These are phyloP conservation scores for Amylostereum areolatum DNA, from an alignment of 1,284 basidiomycete genomes.

Conservation along the genomic window DNA sequence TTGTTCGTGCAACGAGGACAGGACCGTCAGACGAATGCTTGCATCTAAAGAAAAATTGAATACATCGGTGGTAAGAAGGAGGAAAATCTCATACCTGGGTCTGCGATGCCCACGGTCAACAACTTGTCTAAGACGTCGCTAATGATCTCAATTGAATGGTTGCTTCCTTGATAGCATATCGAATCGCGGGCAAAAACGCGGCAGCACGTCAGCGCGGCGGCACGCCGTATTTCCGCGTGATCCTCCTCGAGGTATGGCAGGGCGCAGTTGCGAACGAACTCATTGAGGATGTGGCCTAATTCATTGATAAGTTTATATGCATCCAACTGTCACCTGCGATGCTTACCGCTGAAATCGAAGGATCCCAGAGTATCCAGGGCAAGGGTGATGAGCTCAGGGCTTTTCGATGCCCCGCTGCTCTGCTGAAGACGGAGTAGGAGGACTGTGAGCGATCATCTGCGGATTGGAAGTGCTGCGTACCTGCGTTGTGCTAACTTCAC, in stretches of 20 bases:
- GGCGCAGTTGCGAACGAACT: slow-evolving; percentile 92
- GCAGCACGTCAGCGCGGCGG: slow-evolving; percentile 92
- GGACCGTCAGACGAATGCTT: slow-evolving; percentile 81
- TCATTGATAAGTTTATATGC: neutral
- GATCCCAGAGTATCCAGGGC: slow-evolving; percentile 86
- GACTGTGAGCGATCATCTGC: too few species aligned
- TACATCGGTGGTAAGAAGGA: slow-evolving; percentile 3
- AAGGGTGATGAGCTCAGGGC: slow-evolving; percentile 74
- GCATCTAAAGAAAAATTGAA: slow-evolving; percentile 49
- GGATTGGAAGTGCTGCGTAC: too few species aligned
- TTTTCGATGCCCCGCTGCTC: slow-evolving; percentile 47
- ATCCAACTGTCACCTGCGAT: neutral
- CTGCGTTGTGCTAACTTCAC: slow-evolving; percentile 59
- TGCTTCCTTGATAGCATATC: slow-evolving; percentile 94
- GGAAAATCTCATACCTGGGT: slow-evolving; percentile 62
- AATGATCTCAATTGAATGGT: slow-evolving; percentile 95
- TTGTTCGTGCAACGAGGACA: slow-evolving; percentile 85
- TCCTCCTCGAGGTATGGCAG: slow-evolving; percentile 95
- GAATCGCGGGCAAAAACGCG: slow-evolving; percentile 91
- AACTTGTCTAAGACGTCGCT: slow-evolving; percentile 98
- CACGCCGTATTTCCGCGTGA: slow-evolving; percentile 81
- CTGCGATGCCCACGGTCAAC: slow-evolving; percentile 94
- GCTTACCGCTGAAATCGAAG: slow-evolving; percentile 89
- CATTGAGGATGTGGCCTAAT: slow-evolving; percentile 87
- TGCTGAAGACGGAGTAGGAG: too few species aligned